A percentile compares a stretch with the other conserved stretches of the same genome.
Conservation (phyloP, 1,284 basidiomycete species). For the Trametes versicolor region DNA sequence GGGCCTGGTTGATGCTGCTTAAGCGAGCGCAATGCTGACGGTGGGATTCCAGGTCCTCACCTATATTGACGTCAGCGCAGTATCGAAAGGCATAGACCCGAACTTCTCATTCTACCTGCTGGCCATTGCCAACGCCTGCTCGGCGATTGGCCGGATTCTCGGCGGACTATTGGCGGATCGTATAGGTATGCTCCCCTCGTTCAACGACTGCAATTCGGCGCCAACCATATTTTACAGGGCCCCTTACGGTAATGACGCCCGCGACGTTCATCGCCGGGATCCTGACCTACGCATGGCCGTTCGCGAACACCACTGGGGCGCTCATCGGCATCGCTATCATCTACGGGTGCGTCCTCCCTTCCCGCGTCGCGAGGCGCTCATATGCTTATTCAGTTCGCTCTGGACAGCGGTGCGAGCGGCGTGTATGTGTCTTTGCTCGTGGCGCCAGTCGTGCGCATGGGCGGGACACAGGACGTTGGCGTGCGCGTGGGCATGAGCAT, state of each 20-base stretch:
- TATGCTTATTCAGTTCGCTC: constrained; percentile 6
- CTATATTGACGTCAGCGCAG: constrained; percentile 57
- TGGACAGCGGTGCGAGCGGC: constrained; percentile 59
- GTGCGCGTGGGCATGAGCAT: constrained; percentile 66
- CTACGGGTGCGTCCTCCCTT: constrained; percentile 53
- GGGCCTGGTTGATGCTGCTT: not conserved
- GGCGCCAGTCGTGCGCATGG: constrained; percentile 67
- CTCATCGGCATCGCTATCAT: constrained; percentile 58
- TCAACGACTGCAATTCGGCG: not conserved
- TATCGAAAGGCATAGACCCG: constrained; percentile 47
- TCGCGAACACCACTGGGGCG: constrained; percentile 50
- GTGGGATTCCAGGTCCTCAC: constrained; percentile 50
- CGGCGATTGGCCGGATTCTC: constrained; percentile 52
- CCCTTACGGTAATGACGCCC: constrained; percentile 65
- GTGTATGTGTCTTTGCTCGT: constrained; percentile 64
- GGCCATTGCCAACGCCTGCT: constrained; percentile 56
- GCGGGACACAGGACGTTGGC: constrained; percentile 67
- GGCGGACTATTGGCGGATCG: constrained; percentile 53
- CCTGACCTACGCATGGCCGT: constrained; percentile 69
- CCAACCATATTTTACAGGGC: constrained; percentile 46
- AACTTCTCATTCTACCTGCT: constrained; percentile 56
- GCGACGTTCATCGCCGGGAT: constrained; percentile 58
- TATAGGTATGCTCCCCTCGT: constrained; percentile 41
- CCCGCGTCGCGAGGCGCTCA: not conserved
- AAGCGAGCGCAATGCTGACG: not conserved